Evolutionary conservation across 2,329 filamentous ascomycete genomes (phyloP).

Genomic region (Leptographium galeiforme): DNA sequence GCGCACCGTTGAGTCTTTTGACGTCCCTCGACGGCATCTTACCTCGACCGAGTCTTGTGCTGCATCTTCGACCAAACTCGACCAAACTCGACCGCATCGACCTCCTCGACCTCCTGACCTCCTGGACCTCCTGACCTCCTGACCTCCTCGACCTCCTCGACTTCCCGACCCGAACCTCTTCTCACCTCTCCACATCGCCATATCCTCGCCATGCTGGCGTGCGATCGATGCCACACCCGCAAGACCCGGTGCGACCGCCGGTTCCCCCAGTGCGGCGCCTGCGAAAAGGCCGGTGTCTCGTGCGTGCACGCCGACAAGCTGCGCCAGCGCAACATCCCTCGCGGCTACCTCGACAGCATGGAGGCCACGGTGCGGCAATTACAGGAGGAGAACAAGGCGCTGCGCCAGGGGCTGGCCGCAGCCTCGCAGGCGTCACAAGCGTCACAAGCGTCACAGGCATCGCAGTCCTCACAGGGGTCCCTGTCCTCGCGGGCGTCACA

Average conservation of each 20-base stretch:
- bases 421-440: background rate
- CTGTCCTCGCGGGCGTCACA: background rate
- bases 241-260: constrained; percentile 10
- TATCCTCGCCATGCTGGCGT: constrained; percentile 6
- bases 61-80: too few relatives aligned
- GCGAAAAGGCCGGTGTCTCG: constrained; percentile 5
- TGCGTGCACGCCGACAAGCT: constrained; percentile 8
- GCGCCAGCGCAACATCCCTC: constrained; percentile 6
- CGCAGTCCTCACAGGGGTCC: too few relatives aligned
- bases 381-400: constrained; percentile 4
- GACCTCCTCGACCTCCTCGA: too few relatives aligned
- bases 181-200: too few relatives aligned
- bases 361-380: constrained; percentile 6
- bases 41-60: background rate
- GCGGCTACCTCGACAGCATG: constrained; percentile 9
- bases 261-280: constrained; percentile 9
- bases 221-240: constrained; percentile 9
- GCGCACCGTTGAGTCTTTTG: background rate
- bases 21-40: background rate
- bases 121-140: too few relatives aligned
- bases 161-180: too few relatives aligned
- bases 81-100: too few relatives aligned
- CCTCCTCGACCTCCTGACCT: too few relatives aligned
- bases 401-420: background rate
- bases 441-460: background rate